A percentile compares a stretch with the other conserved stretches of the same genome.
These are phyloP conservation scores for Hypoxylon subgilvum DNA, from an alignment of 495 filamentous ascomycete species.

Conservation along the genomic window DNA sequence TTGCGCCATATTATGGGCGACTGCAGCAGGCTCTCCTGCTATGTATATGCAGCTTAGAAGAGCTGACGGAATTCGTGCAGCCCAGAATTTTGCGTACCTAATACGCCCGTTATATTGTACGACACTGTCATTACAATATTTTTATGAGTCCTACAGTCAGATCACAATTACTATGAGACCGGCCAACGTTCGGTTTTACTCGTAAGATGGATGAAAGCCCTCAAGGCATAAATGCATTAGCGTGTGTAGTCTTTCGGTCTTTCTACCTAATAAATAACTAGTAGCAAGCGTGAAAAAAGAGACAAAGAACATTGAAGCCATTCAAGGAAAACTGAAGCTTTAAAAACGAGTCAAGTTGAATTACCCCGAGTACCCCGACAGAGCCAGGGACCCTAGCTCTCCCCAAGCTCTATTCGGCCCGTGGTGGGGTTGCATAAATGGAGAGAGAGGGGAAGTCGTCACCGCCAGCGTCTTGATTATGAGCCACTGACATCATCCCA, in stretches of 20 bases:
- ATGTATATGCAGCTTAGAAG: constrained; percentile 1
- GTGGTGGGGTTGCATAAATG: constrained; percentile 27
- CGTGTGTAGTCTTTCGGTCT: too few species aligned
- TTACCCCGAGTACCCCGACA: constrained; percentile 33
- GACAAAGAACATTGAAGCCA: neutral
- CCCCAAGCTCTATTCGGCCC: constrained; percentile 39
- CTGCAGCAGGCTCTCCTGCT: neutral
- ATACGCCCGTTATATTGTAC: neutral
- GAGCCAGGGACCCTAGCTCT: constrained; percentile 26
- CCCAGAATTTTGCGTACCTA: neutral
- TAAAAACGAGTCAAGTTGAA: neutral
- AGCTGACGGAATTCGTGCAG: constrained; percentile 9
- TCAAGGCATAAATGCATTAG: too few species aligned
- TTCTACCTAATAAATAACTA: too few species aligned
- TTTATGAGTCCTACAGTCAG: neutral
- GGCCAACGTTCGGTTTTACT: too few species aligned
- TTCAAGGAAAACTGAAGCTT: neutral
- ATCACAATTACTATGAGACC: neutral
- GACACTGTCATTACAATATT: neutral
- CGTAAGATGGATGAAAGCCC: too few species aligned
- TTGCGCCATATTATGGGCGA: too few species aligned
- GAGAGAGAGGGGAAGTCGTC: constrained; percentile 17
- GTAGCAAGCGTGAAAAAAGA: too few species aligned
- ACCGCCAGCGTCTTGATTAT: constrained; percentile 19
- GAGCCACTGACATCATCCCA: constrained; percentile 36